Base-by-base conservation (phyloP, 106 monocot genomes). In the Apostasia shenzhenica region DNA sequence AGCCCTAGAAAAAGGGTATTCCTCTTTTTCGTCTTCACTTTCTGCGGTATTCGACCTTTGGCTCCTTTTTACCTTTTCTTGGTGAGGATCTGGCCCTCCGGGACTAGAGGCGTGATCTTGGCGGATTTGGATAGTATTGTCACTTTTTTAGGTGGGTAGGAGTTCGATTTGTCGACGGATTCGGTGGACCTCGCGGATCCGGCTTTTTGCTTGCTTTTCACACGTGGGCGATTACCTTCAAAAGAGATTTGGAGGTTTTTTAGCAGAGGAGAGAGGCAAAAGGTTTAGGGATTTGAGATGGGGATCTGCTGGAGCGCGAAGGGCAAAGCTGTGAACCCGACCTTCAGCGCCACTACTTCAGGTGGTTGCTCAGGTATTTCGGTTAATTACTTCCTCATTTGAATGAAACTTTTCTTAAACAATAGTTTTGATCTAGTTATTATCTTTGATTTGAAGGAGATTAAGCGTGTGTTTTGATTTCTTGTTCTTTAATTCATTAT, bases 281-380 rank as follows among this genome's bases (percentile, higher is more conserved):
- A 4, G 4, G 6, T 42, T 43, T 8, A 40, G 38, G 9, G 39
- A 2, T 42, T 54, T 41, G 7, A 40, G 59, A 75, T 75, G 75
- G 75, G 75, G 6, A 69, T 68, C 49, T 75, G 75, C 61, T 75
- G 59, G 75, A 68, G 75, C 2, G 41, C 54, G 39, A 69, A 59
- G 49, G 44, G 68, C 65, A 74, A 66, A 48, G 73, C 73, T 13
- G 66, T 74, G 73, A 57, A 57, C 45, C 66, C 73, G 14, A n/a
- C 66, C 1, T 48, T 57, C 10, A 69, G 60, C 54, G 61, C 37
- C 43, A 5, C 68, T 43, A 60, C 51, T 9, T 68, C 75, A 68
- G 75, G 75, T 75, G 57, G 41, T 42, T 41, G 6, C 57, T 57
- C 37, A 38, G 4, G 0, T 41, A 8, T 59, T 59, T 1, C 56